These are phyloP conservation scores for Oryza nivara DNA, from an alignment of 176 grass and related monocot species.

Conservation along the genomic window DNA sequence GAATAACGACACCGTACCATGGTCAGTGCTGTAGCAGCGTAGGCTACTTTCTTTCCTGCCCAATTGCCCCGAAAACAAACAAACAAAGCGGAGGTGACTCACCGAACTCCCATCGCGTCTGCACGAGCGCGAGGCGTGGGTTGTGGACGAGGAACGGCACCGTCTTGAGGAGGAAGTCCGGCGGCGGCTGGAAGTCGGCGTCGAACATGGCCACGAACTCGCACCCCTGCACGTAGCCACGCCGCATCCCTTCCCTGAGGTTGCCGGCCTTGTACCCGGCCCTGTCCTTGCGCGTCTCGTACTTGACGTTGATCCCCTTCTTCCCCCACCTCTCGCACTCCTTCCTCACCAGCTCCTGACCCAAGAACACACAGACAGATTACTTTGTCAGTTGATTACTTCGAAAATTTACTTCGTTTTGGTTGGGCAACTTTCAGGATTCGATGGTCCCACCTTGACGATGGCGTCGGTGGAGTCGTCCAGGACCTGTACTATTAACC, in stretches of 20 bases:
- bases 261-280: constrained; percentile 82
- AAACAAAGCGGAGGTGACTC: background rate
- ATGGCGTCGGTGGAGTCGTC: constrained; percentile 77
- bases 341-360: constrained; percentile 66
- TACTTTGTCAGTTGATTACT: too few species aligned
- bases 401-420: too few species aligned
- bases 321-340: constrained; percentile 63
- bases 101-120: constrained; percentile 87
- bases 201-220: constrained; percentile 86
- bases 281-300: constrained; percentile 63
- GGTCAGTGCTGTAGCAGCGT: background rate
- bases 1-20: background rate
- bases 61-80: background rate
- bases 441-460: constrained; percentile 51
- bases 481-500: constrained; percentile 72
- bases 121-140: constrained; percentile 67
- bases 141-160: constrained; percentile 74
- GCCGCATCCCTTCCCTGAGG: constrained; percentile 68
- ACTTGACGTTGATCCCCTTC: constrained; percentile 64
- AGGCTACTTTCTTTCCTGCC: background rate
- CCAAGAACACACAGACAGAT: background rate
- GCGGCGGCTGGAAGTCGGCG: constrained; percentile 80
- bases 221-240: constrained; percentile 55
- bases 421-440: background rate
- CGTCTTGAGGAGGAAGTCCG: constrained; percentile 68